Base-by-base conservation (phyloP, 805 yeast genomes). In the Dipodascopsis uninucleata region DNA sequence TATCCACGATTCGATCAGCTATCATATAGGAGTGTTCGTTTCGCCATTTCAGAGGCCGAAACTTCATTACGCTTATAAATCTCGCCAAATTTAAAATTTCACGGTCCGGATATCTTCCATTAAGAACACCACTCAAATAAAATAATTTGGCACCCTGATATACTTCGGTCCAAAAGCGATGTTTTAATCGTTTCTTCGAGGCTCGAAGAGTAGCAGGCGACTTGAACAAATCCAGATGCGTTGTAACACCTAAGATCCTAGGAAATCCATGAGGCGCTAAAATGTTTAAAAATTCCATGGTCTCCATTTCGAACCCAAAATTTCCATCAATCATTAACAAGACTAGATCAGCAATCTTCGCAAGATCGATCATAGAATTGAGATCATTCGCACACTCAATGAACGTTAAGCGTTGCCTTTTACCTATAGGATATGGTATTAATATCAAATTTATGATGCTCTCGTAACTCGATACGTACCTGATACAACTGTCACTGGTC, bases 181-280 rank as follows among this genome's bases (percentile, higher is more conserved):
- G 85, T 68, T 93, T 93, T 58, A 93, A 76, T 56, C 87, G 76
- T 63, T 93, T 93, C 66, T 93, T 93, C 0, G 96, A 79, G 0
- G 95, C 86, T 59, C 97, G 76, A 62, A 93, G 73, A 1, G 97
- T 87, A 9, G 94, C 75, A 49, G 84, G 95, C 14, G 85, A 82
- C 62, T 85, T 89, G 74, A 93, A 93, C 39, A 93, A 73, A 66
- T 93, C 99, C 59, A 94, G 74, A 70, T 93, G 99, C 0, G 98
- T 93, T 5, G 96, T 84, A 7, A 93, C 85, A 55, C 97, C 98
- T 35, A 93, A 71, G 16, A 93, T 94, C 58, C 96, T 78, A 32
- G 99, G 99, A 89, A 93, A 93, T 66, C 98, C 99, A 65, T 93
- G 98, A 61, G 90, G 97, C 58, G 93, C 96, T 2, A 96, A 94